A percentile compares a stretch with the other conserved stretches of the same genome.
phyloP scores from a whole-genome alignment of 768 basidiomycete species.

The Termitomyces sp. region DNA sequence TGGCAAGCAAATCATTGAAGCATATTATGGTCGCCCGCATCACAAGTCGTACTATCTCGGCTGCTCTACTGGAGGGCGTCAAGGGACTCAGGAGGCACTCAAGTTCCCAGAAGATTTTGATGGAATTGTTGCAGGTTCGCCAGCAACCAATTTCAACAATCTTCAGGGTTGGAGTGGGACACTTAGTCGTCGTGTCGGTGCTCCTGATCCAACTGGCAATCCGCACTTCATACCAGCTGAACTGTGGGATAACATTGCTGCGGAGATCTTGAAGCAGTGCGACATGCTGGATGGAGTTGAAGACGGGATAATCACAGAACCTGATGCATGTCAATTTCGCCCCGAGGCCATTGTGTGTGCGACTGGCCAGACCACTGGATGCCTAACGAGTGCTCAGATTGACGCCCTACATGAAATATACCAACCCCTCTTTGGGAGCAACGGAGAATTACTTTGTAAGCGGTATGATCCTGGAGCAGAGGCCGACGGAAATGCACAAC shows the following conservation, averaged over 20 bases:
- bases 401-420: slow-evolving; percentile 10
- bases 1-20: slow-evolving; percentile 13
- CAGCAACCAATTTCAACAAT: slow-evolving; percentile 7
- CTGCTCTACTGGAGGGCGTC: slow-evolving; percentile 13
- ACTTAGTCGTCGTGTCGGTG: slow-evolving; percentile 1
- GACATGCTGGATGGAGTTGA: slow-evolving; percentile 13
- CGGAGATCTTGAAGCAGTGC: slow-evolving; percentile 14
- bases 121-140: slow-evolving; percentile 3
- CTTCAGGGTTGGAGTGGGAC: slow-evolving; percentile 2
- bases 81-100: slow-evolving; percentile 14
- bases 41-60: slow-evolving; percentile 8
- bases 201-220: neutral
- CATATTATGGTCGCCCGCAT: slow-evolving; percentile 10
- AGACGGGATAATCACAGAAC: slow-evolving; percentile 18
- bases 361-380: neutral
- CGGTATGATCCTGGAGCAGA: slow-evolving; percentile 16
- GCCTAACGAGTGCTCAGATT: slow-evolving; percentile 8
- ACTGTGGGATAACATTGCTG: slow-evolving; percentile 8
- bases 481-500: slow-evolving; percentile 6
- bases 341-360: slow-evolving; percentile 12
- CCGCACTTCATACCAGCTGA: slow-evolving; percentile 6
- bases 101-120: slow-evolving; percentile 13
- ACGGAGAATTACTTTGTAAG: slow-evolving; percentile 8
- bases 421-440: slow-evolving; percentile 6
- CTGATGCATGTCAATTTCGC: slow-evolving; percentile 14